Evolutionary conservation across 1,284 basidiomycete genomes (phyloP), one percentile per base, ranked within the genome.

Genomic region (Cryptococcus sp.): DNA sequence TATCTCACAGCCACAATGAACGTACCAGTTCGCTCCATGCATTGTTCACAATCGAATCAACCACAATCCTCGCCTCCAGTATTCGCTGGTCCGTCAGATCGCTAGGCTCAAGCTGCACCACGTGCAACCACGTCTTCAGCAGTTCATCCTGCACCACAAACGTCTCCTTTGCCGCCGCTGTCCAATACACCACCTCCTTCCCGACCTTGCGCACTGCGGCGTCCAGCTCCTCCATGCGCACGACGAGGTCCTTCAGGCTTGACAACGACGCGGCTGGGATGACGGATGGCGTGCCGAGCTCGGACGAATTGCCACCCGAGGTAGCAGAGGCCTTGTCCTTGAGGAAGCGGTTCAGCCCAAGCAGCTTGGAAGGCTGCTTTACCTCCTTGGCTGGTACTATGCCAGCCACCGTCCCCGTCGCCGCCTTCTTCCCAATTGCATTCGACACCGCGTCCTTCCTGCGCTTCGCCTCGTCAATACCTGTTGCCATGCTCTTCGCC

Each of bases 381-480:
- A 20, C 36, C 21, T 60, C 55, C 23, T 54, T 55, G 16, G 45
- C 36, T 13, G 50, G 47, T 11, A 49, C 40, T 15, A 8, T 15
- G 8, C 33, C 18, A 37, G 18, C 47, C 13, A 20, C n/a, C 12
- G 36, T 37, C 28, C 16, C 23, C 15, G n/a, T 46, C n/a, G 15
- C 23, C 20, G 20, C 67, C 44, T 65, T 61, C 23, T 60, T 54
- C 6, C 58, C 59, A 37, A 79, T 71, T 12, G 77, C 75, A 23
- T 65, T 67, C 57, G 85, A 86, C 8, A 94, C 87, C 37, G 93
- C 85, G 71, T 96, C 93, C 63, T 87, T 86, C 23, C 91, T 81
- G 55, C 92, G 80, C 67, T 90, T 83, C 43, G 86, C 87, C 70
- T 95, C 91, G 66, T 96, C 95, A 47, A 97, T 88, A 59, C 87